Base-by-base conservation (phyloP, 257 asterid species). In the Oldenlandia corymbosa region DNA sequence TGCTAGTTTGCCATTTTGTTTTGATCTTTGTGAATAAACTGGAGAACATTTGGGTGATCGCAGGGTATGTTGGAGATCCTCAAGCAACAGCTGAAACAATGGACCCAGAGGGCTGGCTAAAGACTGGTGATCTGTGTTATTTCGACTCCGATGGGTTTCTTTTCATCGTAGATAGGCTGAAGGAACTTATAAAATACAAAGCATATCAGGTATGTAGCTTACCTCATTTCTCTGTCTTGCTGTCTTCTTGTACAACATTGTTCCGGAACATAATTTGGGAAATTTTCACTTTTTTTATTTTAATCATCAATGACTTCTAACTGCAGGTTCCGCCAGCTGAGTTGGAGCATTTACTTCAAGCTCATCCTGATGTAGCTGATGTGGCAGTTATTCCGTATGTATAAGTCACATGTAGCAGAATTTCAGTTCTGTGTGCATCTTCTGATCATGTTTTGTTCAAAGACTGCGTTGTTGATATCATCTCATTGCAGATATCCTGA, bases 331-430 rank as follows among this genome's bases (percentile, higher is more conserved):
- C 98, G 39, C 98, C 98, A 7, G 96, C 89, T 8, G 98, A 91
- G 65, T 78, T 91, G 71, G 98, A 91, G 71, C 96, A 90, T 47
- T 45, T 92, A 59, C 99, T 92, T 73, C 94, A 75, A 52, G 85
- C 95, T 12, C 69, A 85, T 50, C 96, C 96, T 34, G 88, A 84
- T 42, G 71, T 93, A 57, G 85, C 86, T 48, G 98, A 91, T 78
- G 97, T 96, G 57, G 98, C 98, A 28, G 97, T 91, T 47, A 78
- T 91, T 64, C 98, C 97, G 98, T 91, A 86, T 70, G 96, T 72
- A 57, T 10, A 56, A 37, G 7, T 37, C 59, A 57, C 18, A 57
- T 2, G 18, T 20, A n/a, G n/a, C 12, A 12, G 48, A 6, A 43
- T 24, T 8, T 20, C 31, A 28, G 13, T 56, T 39, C 41, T 32